These are phyloP conservation scores for Lepraria neglecta DNA, from an alignment of 495 filamentous ascomycete species.

Conservation along the genomic window DNA sequence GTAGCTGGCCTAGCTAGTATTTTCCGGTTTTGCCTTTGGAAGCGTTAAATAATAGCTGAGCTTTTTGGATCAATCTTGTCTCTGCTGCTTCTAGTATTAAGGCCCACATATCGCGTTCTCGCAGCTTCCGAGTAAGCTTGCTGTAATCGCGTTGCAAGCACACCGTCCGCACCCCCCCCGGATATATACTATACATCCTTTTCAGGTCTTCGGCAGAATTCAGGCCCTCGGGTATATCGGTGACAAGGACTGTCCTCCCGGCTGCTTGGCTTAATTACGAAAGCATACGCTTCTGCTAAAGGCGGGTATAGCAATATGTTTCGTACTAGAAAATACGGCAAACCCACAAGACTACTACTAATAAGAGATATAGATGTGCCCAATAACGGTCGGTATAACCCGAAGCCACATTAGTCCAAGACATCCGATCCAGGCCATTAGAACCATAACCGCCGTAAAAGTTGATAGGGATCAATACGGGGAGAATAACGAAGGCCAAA, in stretches of 20 bases:
- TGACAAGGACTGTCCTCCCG: background rate
- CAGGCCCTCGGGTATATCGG: slow-evolving; percentile 2
- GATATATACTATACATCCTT: background rate
- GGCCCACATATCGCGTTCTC: background rate
- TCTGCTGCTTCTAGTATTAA: background rate
- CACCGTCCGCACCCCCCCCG: background rate
- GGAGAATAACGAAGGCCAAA: background rate
- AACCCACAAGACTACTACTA: background rate
- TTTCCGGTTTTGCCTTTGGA: background rate
- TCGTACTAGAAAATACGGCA: background rate
- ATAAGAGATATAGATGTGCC: background rate
- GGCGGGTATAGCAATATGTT: background rate
- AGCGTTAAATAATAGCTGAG: background rate
- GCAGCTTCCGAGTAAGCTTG: background rate
- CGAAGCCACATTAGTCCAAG: background rate
- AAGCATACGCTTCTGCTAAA: background rate
- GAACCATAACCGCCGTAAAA: background rate
- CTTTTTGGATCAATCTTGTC: background rate
- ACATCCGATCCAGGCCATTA: background rate
- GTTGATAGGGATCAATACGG: background rate
- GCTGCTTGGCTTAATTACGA: background rate
- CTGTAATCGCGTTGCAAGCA: background rate
- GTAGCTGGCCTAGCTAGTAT: background rate
- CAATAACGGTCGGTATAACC: background rate
- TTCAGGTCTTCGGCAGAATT: background rate